Conservation (phyloP, 2,329 filamentous ascomycete species). For the Colletotrichum sublineola region DNA sequence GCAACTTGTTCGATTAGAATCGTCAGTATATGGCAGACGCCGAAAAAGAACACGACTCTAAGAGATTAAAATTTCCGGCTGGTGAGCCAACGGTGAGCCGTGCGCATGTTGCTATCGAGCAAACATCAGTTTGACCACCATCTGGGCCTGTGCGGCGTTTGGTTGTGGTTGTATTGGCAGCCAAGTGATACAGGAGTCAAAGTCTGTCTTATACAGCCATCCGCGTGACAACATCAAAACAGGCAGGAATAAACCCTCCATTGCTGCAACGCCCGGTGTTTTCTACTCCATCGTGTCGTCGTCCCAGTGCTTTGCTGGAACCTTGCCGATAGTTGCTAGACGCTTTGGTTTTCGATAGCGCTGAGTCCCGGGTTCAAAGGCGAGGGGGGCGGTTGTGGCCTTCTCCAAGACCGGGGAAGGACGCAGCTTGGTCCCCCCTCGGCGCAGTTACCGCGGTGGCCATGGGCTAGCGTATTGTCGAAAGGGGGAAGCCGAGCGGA, state of each 20-base stretch:
- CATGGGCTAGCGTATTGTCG: conserved; percentile 13
- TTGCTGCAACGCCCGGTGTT: background rate
- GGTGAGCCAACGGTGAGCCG: conserved; percentile 5
- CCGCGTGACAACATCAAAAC: background rate
- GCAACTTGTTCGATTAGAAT: background rate
- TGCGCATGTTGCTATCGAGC: background rate
- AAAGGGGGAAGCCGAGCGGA: conserved; percentile 6
- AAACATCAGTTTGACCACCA: background rate
- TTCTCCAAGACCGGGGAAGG: conserved; percentile 2
- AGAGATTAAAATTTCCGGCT: background rate
- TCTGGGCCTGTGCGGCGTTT: background rate
- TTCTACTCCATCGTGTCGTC: background rate
- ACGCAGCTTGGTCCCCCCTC: conserved; percentile 5
- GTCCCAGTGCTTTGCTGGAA: background rate
- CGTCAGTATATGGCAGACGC: background rate
- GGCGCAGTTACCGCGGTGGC: conserved; percentile 18
- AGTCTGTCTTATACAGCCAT: background rate
- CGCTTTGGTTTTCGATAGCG: conserved; percentile 5
- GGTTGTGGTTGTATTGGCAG: background rate
- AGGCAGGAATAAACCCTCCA: background rate
- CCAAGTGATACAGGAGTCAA: background rate
- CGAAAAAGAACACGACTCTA: background rate
- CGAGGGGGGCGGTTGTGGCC: conserved; percentile 33
- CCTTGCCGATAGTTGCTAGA: conserved; percentile 2
- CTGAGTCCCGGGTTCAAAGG: conserved; percentile 16